Percentiles rank a stretch among this genome's conserved stretches.
Evolutionary conservation across 179 eudicot species (phyloP).

Genomic region (Corrigiola litoralis): DNA sequence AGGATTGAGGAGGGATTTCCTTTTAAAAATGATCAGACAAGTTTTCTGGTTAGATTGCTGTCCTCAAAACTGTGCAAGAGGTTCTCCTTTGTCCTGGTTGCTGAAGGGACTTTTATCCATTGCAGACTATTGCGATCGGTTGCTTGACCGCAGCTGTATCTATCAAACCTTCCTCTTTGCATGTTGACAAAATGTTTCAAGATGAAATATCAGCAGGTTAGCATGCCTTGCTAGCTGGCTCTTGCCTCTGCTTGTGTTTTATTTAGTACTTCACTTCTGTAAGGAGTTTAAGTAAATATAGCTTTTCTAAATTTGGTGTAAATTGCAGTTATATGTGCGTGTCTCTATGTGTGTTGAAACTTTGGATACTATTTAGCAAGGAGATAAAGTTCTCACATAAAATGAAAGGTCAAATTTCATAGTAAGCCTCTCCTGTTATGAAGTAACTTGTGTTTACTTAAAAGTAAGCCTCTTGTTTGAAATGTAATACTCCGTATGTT

Average conservation of each 20-base stretch:
- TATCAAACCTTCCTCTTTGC: constrained; percentile 62
- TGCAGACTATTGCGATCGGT: constrained; percentile 66
- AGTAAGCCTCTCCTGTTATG: too few relatives aligned
- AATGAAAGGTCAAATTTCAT: too few relatives aligned
- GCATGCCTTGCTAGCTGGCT: constrained; percentile 8
- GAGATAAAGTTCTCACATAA: too few relatives aligned
- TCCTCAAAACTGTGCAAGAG: background rate
- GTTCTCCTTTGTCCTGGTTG: background rate
- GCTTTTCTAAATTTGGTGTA: too few relatives aligned
- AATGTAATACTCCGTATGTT: too few relatives aligned
- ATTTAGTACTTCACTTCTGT: background rate
- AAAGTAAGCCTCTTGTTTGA: too few relatives aligned
- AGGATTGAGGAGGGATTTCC: constrained; percentile 67
- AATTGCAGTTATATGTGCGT: too few relatives aligned
- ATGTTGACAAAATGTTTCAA: constrained; percentile 56
- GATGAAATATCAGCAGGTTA: constrained; percentile 68
- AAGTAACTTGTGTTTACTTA: too few relatives aligned
- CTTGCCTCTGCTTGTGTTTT: background rate
- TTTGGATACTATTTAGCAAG: too few relatives aligned
- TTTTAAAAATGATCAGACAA: constrained; percentile 57
- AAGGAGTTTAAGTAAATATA: background rate
- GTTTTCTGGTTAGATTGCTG: constrained; percentile 60
- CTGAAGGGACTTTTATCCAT: constrained; percentile 2
- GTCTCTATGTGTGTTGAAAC: too few relatives aligned
- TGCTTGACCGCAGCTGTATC: constrained; percentile 81